A percentile compares a stretch with the other conserved stretches of the same genome.
Conservation (phyloP, 306 rosid genomes). For the Carpinus viminea region DNA sequence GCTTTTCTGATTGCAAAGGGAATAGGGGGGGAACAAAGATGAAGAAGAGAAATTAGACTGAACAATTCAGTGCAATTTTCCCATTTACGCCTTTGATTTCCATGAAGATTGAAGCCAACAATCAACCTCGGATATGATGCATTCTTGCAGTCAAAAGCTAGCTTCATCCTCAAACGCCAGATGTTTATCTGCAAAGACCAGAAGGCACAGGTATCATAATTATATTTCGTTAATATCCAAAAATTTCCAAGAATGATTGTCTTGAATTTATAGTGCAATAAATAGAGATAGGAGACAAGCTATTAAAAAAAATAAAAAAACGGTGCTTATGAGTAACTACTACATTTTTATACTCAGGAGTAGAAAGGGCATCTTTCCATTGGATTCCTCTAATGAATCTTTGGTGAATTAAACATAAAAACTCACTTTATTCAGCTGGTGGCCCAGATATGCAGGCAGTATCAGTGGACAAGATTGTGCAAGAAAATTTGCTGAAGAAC, state of each 20-base stretch:
- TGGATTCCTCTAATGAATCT: background rate
- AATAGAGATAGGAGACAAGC: background rate
- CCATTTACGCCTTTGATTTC: conserved; percentile 1
- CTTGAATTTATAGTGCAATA: background rate
- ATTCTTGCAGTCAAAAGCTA: background rate
- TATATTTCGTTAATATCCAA: background rate
- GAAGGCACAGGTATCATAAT: background rate
- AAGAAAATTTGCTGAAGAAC: background rate
- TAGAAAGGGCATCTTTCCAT: background rate
- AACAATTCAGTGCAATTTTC: background rate
- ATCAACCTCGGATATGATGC: background rate
- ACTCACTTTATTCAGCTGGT: background rate
- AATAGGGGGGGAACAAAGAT: background rate
- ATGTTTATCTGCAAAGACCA: background rate
- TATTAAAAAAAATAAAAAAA: background rate
- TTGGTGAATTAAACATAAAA: background rate
- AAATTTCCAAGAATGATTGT: background rate
- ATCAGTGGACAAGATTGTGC: background rate
- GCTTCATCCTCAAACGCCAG: background rate
- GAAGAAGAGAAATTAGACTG: background rate
- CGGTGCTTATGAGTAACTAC: background rate
- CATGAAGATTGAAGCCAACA: background rate
- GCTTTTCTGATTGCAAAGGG: background rate
- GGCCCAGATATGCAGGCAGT: background rate
- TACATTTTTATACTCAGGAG: background rate